Percentiles rank a stretch among this genome's conserved stretches.
phyloP scores from a whole-genome alignment of 441 rosid genomes.

The Erodium trifolium region DNA sequence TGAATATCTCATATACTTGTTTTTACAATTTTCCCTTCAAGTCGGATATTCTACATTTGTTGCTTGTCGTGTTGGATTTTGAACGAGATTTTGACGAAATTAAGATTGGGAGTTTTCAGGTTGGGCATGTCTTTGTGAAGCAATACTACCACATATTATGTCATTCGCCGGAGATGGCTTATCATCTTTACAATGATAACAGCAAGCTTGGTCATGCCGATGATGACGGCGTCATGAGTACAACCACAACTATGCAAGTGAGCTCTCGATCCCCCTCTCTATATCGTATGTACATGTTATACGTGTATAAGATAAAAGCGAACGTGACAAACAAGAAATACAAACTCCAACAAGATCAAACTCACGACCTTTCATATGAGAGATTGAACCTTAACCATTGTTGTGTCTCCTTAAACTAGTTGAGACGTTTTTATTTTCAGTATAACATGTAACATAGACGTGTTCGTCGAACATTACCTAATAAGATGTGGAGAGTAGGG shows the following conservation, averaged over 20 bases:
- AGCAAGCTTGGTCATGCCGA: conserved; percentile 83
- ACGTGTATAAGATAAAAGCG: not conserved
- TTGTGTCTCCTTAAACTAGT: too few relatives aligned
- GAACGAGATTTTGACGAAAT: not conserved
- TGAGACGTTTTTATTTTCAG: too few relatives aligned
- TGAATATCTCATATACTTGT: too few relatives aligned
- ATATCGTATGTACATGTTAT: not conserved
- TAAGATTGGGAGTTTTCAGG: conserved; percentile 25
- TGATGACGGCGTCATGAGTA: conserved; percentile 44
- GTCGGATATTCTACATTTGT: too few relatives aligned
- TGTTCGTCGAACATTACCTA: too few relatives aligned
- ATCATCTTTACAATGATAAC: conserved; percentile 62
- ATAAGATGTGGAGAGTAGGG: too few relatives aligned
- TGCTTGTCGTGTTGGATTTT: not conserved
- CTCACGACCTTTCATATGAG: too few relatives aligned
- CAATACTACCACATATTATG: conserved; percentile 70
- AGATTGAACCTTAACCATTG: too few relatives aligned
- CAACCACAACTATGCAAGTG: conserved; percentile 59
- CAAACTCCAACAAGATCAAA: too few relatives aligned
- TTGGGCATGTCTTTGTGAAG: conserved; percentile 65
- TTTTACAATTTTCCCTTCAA: too few relatives aligned
- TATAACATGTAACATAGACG: too few relatives aligned
- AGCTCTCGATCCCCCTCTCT: not conserved
- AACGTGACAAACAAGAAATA: too few relatives aligned
- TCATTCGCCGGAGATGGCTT: conserved; percentile 58